Base-by-base conservation (phyloP, 129 eudicot genomes). In the Centaurea solstitialis region DNA sequence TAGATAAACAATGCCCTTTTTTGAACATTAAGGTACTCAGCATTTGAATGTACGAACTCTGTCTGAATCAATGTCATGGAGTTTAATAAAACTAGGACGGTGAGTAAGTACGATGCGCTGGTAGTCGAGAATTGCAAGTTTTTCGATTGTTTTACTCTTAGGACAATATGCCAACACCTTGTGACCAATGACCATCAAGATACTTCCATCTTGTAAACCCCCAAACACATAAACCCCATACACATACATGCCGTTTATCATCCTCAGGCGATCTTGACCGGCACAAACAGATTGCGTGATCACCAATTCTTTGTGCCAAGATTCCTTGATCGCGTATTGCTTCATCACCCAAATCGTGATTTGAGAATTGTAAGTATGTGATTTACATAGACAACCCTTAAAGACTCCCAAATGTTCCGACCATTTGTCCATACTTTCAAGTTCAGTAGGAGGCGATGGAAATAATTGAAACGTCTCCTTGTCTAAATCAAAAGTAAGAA, bases 311-410 rank as follows among this genome's bases (percentile, higher is more conserved):
- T 72, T 80, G 22, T 37, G 79, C 93, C 93, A 88, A 1, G 87
- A 88, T 6, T 73, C 59, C 64, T 78, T 79, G 62, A 79, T 68
- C 59, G 84, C 87, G 5, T 90, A 90, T 39, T 80, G 87, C 71
- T 84, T 86, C 89, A 86, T 88, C 33, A 80, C 80, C 96, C 89
- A 88, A 9, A 91, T 71, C 6, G 24, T 83, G 37, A 88, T 53
- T 13, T 82, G 79, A 23, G 77, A 74, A 17, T 77, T 80, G 3
- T 45, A 72, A 4, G 70, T 61, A 68, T 91, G 87, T 18, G 67
- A 81, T 13, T 80, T 17, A 30, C 91, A 76, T 59, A 88, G 69
- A 53, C 89, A 73, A 30, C 77, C 96, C 64, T 41, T 37, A 9
- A 88, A 7, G 18, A 80, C 74, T 22, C 43, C 83, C 78, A 87